Base-by-base conservation (phyloP, 495 filamentous ascomycete genomes). In the Neurospora pannonica region DNA sequence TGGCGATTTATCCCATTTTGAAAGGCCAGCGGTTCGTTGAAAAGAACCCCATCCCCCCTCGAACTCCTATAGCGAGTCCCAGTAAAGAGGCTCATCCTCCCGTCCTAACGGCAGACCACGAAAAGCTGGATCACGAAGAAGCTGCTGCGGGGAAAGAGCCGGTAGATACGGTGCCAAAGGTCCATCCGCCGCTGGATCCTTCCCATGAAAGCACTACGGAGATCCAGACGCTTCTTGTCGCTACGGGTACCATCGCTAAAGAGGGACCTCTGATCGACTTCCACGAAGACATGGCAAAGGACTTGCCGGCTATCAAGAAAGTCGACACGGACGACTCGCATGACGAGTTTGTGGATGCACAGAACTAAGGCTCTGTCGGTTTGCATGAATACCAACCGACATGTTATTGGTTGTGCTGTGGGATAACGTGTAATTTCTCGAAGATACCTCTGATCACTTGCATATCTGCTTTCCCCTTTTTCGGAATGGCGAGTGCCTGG, bases 1-100 rank as follows among this genome's bases (percentile, higher is more conserved):
- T 95, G 74, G 86, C 92, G 39, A 92, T 98, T 67, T 92, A 92
- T 11, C 94, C 96, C 5, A 94, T 99, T 78, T 80, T 98, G 39
- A 87, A 87, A 71, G 94, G 94, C 74, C 93, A 97, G 79, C 83
- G 84, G 72, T 76, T 75, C 38, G 83, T 75, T 54, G 77, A 81
- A 34, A 81, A 78, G 76, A 83, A 84, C 72, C 77, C 74, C 21
- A 84, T 85, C 38, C 85, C 83, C 11, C 81, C 81, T 24, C 77
- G 78, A 48, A 71, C 76, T 1, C 75, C 83, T 7, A 24, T 76
- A 5, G 75, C 76, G 2, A 73, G 71, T 3, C 71, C 67, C 17
- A 71, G 17, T 42, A 72, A 85, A 62, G 77, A 82, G 42, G 78
- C 82, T n/a, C 70, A 72, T 19, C 31, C 75, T 21, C 31, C 78